Conservation (phyloP, 1,139 yeast genomes). For the Debaryomycetaceae sp. region DNA sequence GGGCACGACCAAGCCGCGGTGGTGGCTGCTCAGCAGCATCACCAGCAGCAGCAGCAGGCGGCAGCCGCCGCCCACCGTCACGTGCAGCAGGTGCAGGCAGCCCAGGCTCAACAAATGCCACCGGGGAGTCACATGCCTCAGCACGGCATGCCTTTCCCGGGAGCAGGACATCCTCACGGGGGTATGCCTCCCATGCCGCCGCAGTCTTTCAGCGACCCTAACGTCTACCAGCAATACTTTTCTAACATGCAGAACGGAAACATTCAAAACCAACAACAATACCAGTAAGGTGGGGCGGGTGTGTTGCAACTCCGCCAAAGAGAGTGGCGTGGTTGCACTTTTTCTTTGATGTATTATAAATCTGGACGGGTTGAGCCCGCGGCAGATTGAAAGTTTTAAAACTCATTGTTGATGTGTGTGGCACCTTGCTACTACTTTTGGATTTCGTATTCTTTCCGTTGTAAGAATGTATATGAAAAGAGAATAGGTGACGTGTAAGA, state of each 20-base stretch:
- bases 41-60: slow-evolving; percentile 24
- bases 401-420: too few species aligned
- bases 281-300: slow-evolving; percentile 20
- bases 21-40: slow-evolving; percentile 30
- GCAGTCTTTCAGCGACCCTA: slow-evolving; percentile 21
- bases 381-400: too few species aligned
- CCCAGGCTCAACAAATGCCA: slow-evolving; percentile 34
- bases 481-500: too few species aligned
- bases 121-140: slow-evolving; percentile 45
- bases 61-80: slow-evolving; percentile 24
- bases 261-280: slow-evolving; percentile 38
- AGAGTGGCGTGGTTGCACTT: too few species aligned
- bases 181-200: slow-evolving; percentile 33
- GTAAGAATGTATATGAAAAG: too few species aligned
- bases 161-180: slow-evolving; percentile 34
- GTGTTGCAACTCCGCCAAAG: too few species aligned
- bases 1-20: slow-evolving; percentile 12
- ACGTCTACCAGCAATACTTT: slow-evolving; percentile 58
- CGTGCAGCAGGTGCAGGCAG: slow-evolving; percentile 9
- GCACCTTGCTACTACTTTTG: too few species aligned
- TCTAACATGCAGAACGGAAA: slow-evolving; percentile 50
- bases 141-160: slow-evolving; percentile 43
- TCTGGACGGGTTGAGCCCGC: too few species aligned
- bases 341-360: too few species aligned
- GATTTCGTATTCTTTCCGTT: too few species aligned